Evolutionary conservation across 2,329 filamentous ascomycete species (phyloP).

Genomic region (Colletotrichum simmondsii): DNA sequence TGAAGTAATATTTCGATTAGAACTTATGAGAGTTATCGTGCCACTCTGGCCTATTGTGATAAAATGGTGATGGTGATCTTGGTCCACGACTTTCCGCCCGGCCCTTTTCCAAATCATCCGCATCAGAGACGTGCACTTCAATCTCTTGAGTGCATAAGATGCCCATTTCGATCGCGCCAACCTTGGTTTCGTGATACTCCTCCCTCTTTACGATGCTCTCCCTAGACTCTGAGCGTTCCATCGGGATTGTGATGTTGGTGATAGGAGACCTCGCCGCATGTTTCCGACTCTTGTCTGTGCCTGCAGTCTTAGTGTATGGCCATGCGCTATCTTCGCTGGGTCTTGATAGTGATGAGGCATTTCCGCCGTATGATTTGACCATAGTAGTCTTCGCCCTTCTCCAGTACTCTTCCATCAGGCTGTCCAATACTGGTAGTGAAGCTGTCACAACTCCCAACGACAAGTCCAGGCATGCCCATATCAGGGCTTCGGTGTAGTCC

Average conservation of each 20-base stretch:
- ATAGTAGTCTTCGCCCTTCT: not conserved
- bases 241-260: not conserved
- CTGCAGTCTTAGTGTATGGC: constrained; percentile 16
- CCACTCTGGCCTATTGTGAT: constrained; percentile 22
- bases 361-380: not conserved
- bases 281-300: not conserved
- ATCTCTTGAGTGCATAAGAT: constrained; percentile 22
- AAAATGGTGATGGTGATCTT: constrained; percentile 14
- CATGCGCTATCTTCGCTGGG: not conserved
- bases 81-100: not conserved
- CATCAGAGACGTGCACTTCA: constrained; percentile 6
- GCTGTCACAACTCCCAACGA: constrained; percentile 45
- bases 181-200: not conserved
- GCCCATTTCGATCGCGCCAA: constrained; percentile 9
- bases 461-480: constrained; percentile 46
- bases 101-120: constrained; percentile 1
- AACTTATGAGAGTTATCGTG: not conserved
- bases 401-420: constrained; percentile 14
- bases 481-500: constrained; percentile 41
- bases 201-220: constrained; percentile 12
- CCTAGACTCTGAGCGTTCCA: constrained; percentile 11
- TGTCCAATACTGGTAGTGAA: constrained; percentile 46
- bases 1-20: not conserved
- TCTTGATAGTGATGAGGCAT: not conserved
- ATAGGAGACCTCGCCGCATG: not conserved